These are phyloP conservation scores for Dactylorhiza incarnata DNA, from an alignment of 106 monocot species.

Conservation along the genomic window DNA sequence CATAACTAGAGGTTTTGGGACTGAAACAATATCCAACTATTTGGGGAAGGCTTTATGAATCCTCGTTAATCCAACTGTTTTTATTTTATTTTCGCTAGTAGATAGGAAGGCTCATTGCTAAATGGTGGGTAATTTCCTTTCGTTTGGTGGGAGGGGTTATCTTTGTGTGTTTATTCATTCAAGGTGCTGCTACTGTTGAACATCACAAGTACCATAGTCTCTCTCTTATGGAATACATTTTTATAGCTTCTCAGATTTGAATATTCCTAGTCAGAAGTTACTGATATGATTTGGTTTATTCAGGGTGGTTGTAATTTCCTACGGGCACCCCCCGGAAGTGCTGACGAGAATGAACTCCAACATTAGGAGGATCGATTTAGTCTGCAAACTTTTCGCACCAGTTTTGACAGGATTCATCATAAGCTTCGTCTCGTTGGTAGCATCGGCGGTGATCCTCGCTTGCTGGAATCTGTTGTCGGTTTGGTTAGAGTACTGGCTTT, in stretches of 20 bases:
- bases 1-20: too few species aligned
- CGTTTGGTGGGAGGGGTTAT: too few species aligned
- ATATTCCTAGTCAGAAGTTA: background rate
- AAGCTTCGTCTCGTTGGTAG: constrained; percentile 72
- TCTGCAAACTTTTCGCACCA: constrained; percentile 86
- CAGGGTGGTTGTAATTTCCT: constrained; percentile 91
- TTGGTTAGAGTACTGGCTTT: constrained; percentile 80
- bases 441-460: constrained; percentile 62
- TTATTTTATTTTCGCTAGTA: too few species aligned
- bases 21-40: too few species aligned
- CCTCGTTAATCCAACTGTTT: too few species aligned
- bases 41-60: too few species aligned
- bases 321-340: constrained; percentile 42
- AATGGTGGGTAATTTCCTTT: too few species aligned
- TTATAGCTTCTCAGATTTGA: background rate
- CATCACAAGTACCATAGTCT: background rate
- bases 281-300: background rate
- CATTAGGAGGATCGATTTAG: constrained; percentile 81
- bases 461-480: constrained; percentile 72
- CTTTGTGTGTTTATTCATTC: too few species aligned
- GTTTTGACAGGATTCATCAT: constrained; percentile 85
- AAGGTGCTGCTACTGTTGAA: too few species aligned
- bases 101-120: too few species aligned
- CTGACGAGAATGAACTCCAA: constrained; percentile 76
- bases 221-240: background rate